A percentile compares a stretch with the other conserved stretches of the same genome.
Evolutionary conservation across 176 grass and related monocot genomes (phyloP).

Genomic region (Pontederia crassipes): DNA sequence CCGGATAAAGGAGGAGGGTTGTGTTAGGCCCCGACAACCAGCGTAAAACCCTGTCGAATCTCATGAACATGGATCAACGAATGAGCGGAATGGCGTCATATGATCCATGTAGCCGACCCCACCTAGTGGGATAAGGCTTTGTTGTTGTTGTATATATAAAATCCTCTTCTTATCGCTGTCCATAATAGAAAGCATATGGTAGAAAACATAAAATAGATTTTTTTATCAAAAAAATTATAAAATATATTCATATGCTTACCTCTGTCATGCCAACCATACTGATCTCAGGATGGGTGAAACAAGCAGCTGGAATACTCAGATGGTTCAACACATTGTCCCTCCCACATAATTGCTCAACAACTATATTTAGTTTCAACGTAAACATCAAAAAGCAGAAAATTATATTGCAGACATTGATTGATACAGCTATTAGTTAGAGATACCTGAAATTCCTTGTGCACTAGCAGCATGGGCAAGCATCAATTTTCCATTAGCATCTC

Average conservation of each 20-base stretch:
- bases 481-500: conserved; percentile 92
- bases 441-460: conserved; percentile 97
- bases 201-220: too few species aligned
- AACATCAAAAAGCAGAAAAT: conserved; percentile 17
- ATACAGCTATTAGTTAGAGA: conserved; percentile 1
- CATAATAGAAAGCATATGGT: too few species aligned
- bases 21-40: too few species aligned
- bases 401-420: conserved; percentile 13
- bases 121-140: too few species aligned
- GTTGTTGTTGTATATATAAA: too few species aligned
- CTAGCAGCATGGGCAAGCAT: conserved; percentile 99
- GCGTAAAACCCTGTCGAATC: too few species aligned
- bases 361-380: conserved; percentile 31
- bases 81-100: too few species aligned
- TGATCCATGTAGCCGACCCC: too few species aligned
- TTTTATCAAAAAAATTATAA: too few species aligned
- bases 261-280: conserved; percentile 98
- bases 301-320: conserved; percentile 88
- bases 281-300: conserved; percentile 97
- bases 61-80: too few species aligned
- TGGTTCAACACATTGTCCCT: conserved; percentile 81
- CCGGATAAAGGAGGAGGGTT: too few species aligned
- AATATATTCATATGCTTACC: conserved; percentile 24
- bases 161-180: too few species aligned
- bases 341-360: conserved; percentile 74